Evolutionary conservation across 352 stramenopile genomes (phyloP).

Genomic region (Phytophthora podocarpi): DNA sequence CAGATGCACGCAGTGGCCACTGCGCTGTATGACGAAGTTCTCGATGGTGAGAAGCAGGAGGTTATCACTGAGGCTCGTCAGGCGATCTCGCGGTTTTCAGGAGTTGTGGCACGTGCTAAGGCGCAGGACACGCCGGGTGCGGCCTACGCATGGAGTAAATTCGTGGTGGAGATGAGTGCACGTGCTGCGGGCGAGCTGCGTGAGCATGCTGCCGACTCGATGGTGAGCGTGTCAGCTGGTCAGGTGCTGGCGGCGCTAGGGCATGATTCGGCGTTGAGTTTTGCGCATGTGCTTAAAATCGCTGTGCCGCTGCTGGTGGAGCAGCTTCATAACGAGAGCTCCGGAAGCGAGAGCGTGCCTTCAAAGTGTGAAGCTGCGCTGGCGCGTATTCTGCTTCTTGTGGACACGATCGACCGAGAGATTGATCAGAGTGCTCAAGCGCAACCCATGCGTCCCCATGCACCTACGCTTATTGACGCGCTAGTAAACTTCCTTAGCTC

Average conservation of each 20-base stretch:
- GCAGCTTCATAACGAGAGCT: constrained; percentile 51
- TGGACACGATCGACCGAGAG: constrained; percentile 85
- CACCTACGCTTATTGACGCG: constrained; percentile 56
- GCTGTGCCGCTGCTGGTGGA: constrained; percentile 65
- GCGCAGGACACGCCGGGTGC: constrained; percentile 56
- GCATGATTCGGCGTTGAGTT: constrained; percentile 66
- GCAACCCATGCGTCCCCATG: constrained; percentile 80
- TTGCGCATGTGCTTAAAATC: constrained; percentile 74
- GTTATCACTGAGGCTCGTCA: constrained; percentile 68
- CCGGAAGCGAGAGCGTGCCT: constrained; percentile 32
- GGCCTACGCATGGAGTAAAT: constrained; percentile 84
- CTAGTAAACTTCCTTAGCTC: constrained; percentile 63
- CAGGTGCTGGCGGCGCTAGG: constrained; percentile 71
- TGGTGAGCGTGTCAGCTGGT: constrained; percentile 78
- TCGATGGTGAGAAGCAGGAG: constrained; percentile 86
- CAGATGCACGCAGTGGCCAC: constrained; percentile 70
- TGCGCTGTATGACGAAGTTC: constrained; percentile 81
- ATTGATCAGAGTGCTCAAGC: constrained; percentile 74
- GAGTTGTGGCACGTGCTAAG: constrained; percentile 67
- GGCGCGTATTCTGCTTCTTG: constrained; percentile 64
- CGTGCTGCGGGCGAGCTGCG: constrained; percentile 67
- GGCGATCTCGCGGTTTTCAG: constrained; percentile 70
- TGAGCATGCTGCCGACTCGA: constrained; percentile 78
- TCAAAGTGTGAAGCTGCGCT: constrained; percentile 79
- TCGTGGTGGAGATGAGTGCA: constrained; percentile 79